Base-by-base conservation (phyloP, 495 filamentous ascomycete species). In the Patellaria atrata region DNA sequence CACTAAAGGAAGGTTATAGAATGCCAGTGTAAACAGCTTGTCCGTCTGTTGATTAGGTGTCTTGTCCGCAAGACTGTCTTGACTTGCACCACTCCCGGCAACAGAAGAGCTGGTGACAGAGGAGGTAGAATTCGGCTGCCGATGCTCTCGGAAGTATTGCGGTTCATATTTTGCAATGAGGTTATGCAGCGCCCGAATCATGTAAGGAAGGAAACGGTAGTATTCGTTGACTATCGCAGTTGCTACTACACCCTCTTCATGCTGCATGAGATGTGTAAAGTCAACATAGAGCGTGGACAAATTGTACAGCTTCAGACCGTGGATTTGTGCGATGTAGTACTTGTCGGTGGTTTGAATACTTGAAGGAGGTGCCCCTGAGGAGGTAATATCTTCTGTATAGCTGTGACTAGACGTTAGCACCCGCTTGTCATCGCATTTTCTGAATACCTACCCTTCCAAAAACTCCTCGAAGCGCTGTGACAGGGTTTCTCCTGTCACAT, bases 221-320 rank as follows among this genome's bases (percentile, higher is more conserved):
- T 94, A 94, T 45, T 87, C 77, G 47, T 73, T 74, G 32, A 81
- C 76, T 38, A 96, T 81, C 22, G 83, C 86, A 33, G 73, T 73
- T 11, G 86, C 81, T 25, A 99, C 60, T 22, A 74, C 70, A 16
- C 79, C 60, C 37, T 57, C 48, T 31, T 53, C 80, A 38, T 79
- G 72, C 38, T 74, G 68, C 48, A 75, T 65, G 23, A 99, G 58
- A 57, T 99, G 89, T 31, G 72, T 82, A 62, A 76, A 99, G 59
- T 99, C 91, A 50, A 99, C 81, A 54, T 96, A 99, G 25, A 96
- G 75, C 4, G 89, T 99, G 1, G 86, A 94, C n/a, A 93, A 67
- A 40, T 77, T 72, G 55, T 82, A 85, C 36, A 73, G 75, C 14
- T 70, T 65, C 68, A 99, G 75, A 36, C 82, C 83, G 48, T 92